These are phyloP conservation scores for Paraurostyla sp. DNA, from an alignment of 73 alveolate species.

Conservation along the genomic window DNA sequence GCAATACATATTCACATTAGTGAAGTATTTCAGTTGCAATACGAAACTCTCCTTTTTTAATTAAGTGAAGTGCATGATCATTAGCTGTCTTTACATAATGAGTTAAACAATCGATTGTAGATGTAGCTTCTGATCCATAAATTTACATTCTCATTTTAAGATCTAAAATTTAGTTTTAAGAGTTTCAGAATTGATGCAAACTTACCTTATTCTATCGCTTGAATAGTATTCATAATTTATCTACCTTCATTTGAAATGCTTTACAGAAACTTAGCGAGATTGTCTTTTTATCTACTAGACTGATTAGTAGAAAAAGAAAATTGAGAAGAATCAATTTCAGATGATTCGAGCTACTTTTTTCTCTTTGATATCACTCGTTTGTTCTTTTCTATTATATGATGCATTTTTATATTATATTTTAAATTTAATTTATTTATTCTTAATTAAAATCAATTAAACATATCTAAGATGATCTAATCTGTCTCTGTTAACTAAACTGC, in stretches of 20 bases:
- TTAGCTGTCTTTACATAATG: not conserved
- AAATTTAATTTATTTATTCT: constrained; percentile 15
- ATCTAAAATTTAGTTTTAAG: not conserved
- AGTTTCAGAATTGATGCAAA: too few relatives aligned
- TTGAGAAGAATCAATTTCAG: not conserved
- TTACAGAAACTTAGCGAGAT: not conserved
- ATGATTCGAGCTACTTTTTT: not conserved
- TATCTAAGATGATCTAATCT: too few relatives aligned
- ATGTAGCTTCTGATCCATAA: not conserved
- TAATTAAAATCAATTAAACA: too few relatives aligned
- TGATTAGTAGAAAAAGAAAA: not conserved
- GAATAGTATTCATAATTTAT: not conserved
- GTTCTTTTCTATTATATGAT: not conserved
- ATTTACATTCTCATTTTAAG: not conserved
- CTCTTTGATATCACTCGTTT: not conserved
- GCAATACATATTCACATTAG: constrained; percentile 27
- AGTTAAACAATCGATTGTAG: not conserved
- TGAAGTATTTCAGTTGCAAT: constrained; percentile 14
- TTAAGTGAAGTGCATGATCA: constrained; percentile 14
- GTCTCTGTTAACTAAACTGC: too few relatives aligned
- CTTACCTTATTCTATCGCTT: not conserved
- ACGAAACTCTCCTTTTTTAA: not conserved
- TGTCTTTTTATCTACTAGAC: not conserved
- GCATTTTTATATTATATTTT: not conserved
- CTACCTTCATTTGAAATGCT: not conserved